Base-by-base conservation (phyloP, 148 eudicot genomes). In the Fagopyrum homotropicum region DNA sequence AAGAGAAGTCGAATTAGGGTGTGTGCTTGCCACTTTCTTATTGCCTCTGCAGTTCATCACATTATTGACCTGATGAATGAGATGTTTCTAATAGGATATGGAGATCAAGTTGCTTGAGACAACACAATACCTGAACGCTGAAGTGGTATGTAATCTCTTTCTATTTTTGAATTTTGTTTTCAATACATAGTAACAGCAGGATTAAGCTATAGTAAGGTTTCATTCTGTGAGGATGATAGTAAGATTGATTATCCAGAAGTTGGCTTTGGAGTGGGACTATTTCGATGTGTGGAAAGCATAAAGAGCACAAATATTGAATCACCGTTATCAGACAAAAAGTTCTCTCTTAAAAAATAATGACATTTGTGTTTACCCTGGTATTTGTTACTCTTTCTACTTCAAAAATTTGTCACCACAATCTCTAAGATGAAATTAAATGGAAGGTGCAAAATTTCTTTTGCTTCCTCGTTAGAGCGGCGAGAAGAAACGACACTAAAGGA, bases 101-200 rank as follows among this genome's bases (percentile, higher is more conserved):
- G 97, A 95, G 83, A 84, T 61, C 84, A 95, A 87, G 96, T 85
- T 95, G 84, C 29, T 92, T 85, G 97, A 95, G 90, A 92, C 83
- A 78, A 83, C 82, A 81, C 83, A 89, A 80, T 73, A 75, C 76
- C 74, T 90, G 64, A 84, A 82, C 81, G 73, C 92, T 49, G 97
- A 92, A 83, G 86, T 92, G 94, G 97, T 92, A 86, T 75, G 85
- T 11, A 66, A 66, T 66, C 19, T 66, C 71, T 14, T 40, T 35
- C 40, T 0, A 35, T 1, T 43, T 66, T 66, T 66, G 46, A 40
- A 17, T 12, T 35, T 29, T 66, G 3, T 40, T 35, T 35, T 14
- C 46, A 43, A 40, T 64, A 12, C 17, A 64, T 64, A 46, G 71
- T 40, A 35, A 43, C 43, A 61, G 44, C 16, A 29, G 69, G 40